Conservation (phyloP, 805 yeast genomes). For the Wickerhamiella spandovensis region DNA sequence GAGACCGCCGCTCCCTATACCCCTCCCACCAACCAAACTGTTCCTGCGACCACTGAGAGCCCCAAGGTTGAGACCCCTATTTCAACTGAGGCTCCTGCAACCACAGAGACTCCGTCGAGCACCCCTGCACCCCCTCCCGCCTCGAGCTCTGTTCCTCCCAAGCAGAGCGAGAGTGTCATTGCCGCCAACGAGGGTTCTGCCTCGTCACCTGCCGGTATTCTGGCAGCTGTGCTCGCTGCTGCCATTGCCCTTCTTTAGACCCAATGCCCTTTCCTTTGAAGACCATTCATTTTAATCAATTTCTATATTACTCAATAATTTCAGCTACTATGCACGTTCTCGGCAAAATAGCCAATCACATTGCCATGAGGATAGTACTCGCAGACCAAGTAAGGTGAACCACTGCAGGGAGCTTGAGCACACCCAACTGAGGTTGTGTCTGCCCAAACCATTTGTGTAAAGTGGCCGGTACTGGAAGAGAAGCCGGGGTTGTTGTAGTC, state of each 20-base stretch:
- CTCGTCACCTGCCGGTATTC: neutral
- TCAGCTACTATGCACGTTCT: slow-evolving; percentile 2
- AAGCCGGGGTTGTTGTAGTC: slow-evolving; percentile 32
- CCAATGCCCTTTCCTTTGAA: neutral
- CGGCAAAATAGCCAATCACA: slow-evolving; percentile 12
- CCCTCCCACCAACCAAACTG: neutral
- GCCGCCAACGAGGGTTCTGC: neutral
- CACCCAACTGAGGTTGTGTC: slow-evolving; percentile 53
- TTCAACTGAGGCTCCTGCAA: neutral
- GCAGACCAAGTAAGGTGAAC: slow-evolving; percentile 52
- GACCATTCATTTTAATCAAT: neutral
- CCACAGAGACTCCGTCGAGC: neutral
- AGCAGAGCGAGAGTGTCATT: neutral
- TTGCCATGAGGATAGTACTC: slow-evolving; percentile 70
- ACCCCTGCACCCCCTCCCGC: neutral
- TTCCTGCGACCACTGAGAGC: neutral
- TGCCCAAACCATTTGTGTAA: slow-evolving; percentile 71
- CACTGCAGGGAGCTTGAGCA: slow-evolving; percentile 48
- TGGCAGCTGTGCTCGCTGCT: neutral
- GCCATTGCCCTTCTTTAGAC: neutral
- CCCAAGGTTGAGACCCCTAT: neutral
- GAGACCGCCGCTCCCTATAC: neutral
- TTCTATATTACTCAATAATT: neutral
- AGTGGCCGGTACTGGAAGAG: slow-evolving; percentile 52
- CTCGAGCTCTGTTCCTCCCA: neutral